Evolutionary conservation across 2,329 filamentous ascomycete genomes (phyloP).

Genomic region (Monosporascus sp.): DNA sequence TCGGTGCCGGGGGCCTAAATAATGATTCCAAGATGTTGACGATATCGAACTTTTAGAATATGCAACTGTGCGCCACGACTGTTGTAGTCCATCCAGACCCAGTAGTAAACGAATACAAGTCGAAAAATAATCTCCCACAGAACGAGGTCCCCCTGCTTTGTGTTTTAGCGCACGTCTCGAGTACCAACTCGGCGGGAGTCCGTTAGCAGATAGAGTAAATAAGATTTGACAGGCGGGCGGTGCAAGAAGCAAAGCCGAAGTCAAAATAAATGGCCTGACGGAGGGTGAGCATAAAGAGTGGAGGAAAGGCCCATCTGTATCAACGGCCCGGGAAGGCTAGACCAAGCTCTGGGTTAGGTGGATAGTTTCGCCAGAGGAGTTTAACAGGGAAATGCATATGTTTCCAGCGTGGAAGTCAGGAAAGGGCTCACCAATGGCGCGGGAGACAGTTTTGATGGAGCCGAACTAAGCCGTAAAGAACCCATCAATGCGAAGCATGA

Average conservation of each 20-base stretch:
- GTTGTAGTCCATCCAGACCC: no score
- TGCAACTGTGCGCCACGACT: no score
- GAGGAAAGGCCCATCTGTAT: conserved; percentile 19
- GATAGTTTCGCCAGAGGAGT: conserved; percentile 16
- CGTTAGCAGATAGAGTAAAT: neutral
- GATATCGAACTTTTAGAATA: no score
- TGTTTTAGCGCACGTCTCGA: no score
- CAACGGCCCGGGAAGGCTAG: conserved; percentile 4
- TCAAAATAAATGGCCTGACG: conserved; percentile 8
- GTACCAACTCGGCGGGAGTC: no score
- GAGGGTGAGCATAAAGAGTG: conserved; percentile 5
- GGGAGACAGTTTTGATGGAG: conserved; percentile 30
- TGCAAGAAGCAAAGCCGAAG: neutral
- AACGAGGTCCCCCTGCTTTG: no score
- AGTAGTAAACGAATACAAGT: no score
- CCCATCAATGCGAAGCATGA: conserved; percentile 31
- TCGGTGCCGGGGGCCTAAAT: no score
- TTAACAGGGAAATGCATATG: conserved; percentile 22
- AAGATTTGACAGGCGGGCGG: neutral
- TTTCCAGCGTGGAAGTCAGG: conserved; percentile 28
- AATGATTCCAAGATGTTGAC: no score
- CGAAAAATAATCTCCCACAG: no score
- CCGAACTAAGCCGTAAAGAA: conserved; percentile 33
- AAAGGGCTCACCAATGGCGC: conserved; percentile 24
- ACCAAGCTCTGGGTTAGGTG: conserved; percentile 12